Evolutionary conservation across 768 basidiomycete species (phyloP).

Genomic region (Antrodiella citrinella): DNA sequence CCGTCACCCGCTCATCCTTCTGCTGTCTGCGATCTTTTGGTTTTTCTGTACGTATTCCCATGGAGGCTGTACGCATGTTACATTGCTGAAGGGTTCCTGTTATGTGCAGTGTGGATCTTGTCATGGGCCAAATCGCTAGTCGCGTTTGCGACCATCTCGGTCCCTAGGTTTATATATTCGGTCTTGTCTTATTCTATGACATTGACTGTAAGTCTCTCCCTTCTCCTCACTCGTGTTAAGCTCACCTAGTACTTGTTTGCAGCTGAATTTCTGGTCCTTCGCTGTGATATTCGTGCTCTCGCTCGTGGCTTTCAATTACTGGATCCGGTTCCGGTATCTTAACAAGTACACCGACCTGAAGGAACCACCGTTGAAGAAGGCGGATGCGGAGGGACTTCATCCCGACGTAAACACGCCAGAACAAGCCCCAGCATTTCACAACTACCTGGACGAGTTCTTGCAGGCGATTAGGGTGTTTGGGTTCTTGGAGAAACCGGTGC

Average conservation of each 20-base stretch:
- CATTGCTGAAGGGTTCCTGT: conserved; percentile 9
- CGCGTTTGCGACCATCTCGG: conserved; percentile 73
- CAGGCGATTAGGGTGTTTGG: conserved; percentile 96
- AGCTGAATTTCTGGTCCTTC: conserved; percentile 92
- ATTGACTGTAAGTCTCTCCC: conserved; percentile 50
- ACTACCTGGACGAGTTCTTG: conserved; percentile 95
- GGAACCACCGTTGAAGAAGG: conserved; percentile 75
- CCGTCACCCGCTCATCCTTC: conserved; percentile 65
- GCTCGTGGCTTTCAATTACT: conserved; percentile 66
- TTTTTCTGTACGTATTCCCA: conserved; percentile 61
- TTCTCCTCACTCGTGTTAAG: not conserved
- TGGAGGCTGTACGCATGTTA: conserved; percentile 2
- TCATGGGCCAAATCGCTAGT: conserved; percentile 71
- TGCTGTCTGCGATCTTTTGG: conserved; percentile 80
- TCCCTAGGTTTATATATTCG: conserved; percentile 73
- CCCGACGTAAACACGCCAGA: conserved; percentile 82
- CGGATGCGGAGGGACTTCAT: conserved; percentile 81
- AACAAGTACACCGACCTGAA: conserved; percentile 70
- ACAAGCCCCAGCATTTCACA: conserved; percentile 76
- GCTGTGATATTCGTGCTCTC: conserved; percentile 66
- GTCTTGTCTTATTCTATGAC: conserved; percentile 86
- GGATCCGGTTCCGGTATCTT: conserved; percentile 76
- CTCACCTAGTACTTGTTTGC: conserved; percentile 10
- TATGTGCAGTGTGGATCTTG: conserved; percentile 62
- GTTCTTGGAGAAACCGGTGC: conserved; percentile 92